These are phyloP conservation scores for Luffa acutangula DNA, from an alignment of 306 rosid genomes.

Conservation along the genomic window DNA sequence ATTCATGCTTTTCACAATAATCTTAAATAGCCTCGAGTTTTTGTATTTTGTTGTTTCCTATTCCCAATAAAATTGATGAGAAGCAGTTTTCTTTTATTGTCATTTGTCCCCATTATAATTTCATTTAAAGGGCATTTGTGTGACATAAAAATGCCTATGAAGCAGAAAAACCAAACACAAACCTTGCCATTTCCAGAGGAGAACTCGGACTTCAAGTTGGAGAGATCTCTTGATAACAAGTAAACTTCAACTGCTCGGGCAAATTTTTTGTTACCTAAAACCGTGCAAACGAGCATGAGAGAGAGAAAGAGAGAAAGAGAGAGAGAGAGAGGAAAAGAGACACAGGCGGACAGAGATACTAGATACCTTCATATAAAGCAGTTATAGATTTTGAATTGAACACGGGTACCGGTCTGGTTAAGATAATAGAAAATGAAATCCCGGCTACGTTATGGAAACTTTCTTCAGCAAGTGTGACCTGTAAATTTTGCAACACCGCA, in stretches of 20 bases:
- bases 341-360: not conserved
- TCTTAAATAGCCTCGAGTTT: not conserved
- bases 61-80: not conserved
- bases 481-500: constrained; percentile 14
- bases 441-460: constrained; percentile 62
- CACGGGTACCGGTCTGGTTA: constrained; percentile 53
- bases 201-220: constrained; percentile 60
- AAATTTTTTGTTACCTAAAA: constrained; percentile 49
- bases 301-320: not conserved
- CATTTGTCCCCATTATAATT: not conserved
- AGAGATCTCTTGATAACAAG: constrained; percentile 61
- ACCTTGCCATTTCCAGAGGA: constrained; percentile 77
- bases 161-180: not conserved
- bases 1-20: not conserved
- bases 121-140: not conserved
- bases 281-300: not conserved
- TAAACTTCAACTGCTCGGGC: constrained; percentile 38
- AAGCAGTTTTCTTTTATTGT: not conserved
- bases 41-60: not conserved
- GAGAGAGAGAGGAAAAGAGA: not conserved
- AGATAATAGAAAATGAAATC: constrained; percentile 63
- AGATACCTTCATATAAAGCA: constrained; percentile 36
- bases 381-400: constrained; percentile 34
- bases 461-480: constrained; percentile 76
- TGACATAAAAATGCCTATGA: not conserved